These are phyloP conservation scores for Epichloe sibirici DNA, from an alignment of 2,329 filamentous ascomycete species.

Conservation along the genomic window DNA sequence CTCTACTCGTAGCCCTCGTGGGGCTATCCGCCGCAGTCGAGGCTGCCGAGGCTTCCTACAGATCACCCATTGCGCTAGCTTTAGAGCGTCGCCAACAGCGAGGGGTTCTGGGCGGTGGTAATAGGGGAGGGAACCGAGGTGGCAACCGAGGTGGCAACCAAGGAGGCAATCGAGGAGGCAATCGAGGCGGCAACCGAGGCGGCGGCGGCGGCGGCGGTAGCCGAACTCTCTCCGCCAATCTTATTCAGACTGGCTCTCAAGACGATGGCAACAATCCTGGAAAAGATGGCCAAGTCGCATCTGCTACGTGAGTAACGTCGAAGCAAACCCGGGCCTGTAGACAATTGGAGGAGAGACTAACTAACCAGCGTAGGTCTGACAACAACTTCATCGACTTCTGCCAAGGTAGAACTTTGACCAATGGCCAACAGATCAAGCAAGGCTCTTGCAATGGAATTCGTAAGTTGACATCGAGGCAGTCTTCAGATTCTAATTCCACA, in stretches of 20 bases:
- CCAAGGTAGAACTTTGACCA: conserved; percentile 39
- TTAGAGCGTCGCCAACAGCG: conserved; percentile 28
- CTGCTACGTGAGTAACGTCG: conserved; percentile 34
- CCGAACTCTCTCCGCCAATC: conserved; percentile 27
- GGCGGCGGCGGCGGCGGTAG: conserved; percentile 9
- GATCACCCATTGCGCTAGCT: conserved; percentile 23
- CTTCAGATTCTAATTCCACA: not conserved
- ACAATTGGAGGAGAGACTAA: not conserved
- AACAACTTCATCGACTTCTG: conserved; percentile 56
- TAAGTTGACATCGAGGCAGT: conserved; percentile 16
- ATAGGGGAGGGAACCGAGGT: not conserved
- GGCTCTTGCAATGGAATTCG: conserved; percentile 55
- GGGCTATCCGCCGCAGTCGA: conserved; percentile 26
- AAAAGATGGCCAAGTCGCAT: conserved; percentile 37
- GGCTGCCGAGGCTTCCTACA: conserved; percentile 28
- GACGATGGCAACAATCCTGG: conserved; percentile 33
- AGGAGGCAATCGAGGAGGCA: not conserved
- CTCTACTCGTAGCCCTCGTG: conserved; percentile 34
- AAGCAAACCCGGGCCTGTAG: not conserved
- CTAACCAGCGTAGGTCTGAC: conserved; percentile 28
- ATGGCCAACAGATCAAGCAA: conserved; percentile 42
- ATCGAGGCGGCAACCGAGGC: conserved; percentile 8
- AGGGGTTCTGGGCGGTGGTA: not conserved
- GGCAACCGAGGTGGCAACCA: not conserved
- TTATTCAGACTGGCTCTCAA: conserved; percentile 37